Percentiles rank a stretch among this genome's conserved stretches.
Conservation (phyloP, 768 basidiomycete species). For the Sporobolomyces roseus region DNA sequence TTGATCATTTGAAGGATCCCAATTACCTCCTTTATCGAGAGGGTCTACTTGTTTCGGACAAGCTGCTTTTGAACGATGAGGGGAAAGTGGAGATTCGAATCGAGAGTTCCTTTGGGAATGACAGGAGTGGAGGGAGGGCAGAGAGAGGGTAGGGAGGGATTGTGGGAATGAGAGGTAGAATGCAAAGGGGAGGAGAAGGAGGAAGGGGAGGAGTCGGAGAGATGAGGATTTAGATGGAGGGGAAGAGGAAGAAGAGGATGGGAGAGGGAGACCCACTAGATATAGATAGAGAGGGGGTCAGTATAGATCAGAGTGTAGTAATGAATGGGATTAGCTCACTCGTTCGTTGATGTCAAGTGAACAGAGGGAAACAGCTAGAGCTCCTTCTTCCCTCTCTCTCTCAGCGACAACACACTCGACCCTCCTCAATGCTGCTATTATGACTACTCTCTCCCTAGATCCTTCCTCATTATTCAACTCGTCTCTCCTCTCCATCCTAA, state of each 20-base stretch:
- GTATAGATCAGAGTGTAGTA: background rate
- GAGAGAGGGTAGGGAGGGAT: background rate
- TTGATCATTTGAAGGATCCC: conserved; percentile 5
- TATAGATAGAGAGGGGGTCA: background rate
- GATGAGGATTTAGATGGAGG: too few relatives aligned
- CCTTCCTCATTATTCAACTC: too few relatives aligned
- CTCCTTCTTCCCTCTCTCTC: too few relatives aligned
- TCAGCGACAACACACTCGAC: too few relatives aligned
- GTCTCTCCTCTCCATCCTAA: too few relatives aligned
- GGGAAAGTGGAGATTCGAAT: conserved; percentile 7
- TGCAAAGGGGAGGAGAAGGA: conserved; percentile 1
- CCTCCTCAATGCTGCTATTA: too few relatives aligned
- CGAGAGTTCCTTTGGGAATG: background rate
- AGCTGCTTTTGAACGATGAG: background rate
- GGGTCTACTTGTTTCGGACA: conserved; percentile 20
- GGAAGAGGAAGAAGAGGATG: background rate
- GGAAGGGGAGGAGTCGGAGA: background rate
- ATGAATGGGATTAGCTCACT: background rate
- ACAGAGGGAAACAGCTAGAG: too few relatives aligned
- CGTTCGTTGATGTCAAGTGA: too few relatives aligned
- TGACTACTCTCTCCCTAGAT: too few relatives aligned
- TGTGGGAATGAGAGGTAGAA: conserved; percentile 15
- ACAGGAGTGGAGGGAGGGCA: background rate
- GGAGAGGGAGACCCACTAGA: conserved; percentile 8
- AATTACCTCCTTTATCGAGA: background rate